Percentiles rank a stretch among this genome's conserved stretches.
Conservation (phyloP, 208 protist genomes). For the Acanthamoeba royreba region DNA sequence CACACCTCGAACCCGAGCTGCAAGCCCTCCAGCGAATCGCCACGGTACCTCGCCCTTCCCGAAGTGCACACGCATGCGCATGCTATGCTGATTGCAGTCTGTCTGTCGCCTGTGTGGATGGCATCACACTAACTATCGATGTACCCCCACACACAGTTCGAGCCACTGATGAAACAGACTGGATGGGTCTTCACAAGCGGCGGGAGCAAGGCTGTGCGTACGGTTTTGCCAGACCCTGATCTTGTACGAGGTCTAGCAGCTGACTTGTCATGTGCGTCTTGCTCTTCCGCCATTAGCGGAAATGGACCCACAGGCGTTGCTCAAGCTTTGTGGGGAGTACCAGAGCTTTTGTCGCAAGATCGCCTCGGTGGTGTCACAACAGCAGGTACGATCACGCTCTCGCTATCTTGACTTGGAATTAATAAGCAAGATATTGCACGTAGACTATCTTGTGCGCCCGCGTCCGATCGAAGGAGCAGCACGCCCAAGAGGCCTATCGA, state of each 20-base stretch:
- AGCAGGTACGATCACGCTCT: background rate
- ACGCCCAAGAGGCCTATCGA: background rate
- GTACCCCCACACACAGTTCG: slow-evolving; percentile 34
- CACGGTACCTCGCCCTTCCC: background rate
- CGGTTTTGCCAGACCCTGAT: too few species aligned
- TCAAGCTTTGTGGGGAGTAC: slow-evolving; percentile 24
- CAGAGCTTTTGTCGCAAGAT: slow-evolving; percentile 39
- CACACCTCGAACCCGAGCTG: background rate
- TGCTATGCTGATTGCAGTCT: too few species aligned
- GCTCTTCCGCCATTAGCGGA: background rate
- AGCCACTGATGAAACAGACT: background rate
- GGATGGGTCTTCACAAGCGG: background rate
- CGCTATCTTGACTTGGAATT: background rate
- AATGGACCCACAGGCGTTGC: background rate
- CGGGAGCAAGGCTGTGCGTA: too few species aligned
- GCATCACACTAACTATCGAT: too few species aligned
- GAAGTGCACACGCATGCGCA: background rate
- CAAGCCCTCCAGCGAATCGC: background rate
- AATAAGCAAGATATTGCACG: background rate
- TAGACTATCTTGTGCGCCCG: background rate
- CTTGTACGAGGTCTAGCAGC: background rate
- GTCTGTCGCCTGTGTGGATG: too few species aligned
- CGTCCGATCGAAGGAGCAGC: background rate
- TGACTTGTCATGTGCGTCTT: background rate
- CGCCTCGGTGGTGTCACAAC: background rate